Evolutionary conservation across 176 grass and related monocot species (phyloP), one percentile per base, ranked within the genome.

Genomic region (Carex kokanica): DNA sequence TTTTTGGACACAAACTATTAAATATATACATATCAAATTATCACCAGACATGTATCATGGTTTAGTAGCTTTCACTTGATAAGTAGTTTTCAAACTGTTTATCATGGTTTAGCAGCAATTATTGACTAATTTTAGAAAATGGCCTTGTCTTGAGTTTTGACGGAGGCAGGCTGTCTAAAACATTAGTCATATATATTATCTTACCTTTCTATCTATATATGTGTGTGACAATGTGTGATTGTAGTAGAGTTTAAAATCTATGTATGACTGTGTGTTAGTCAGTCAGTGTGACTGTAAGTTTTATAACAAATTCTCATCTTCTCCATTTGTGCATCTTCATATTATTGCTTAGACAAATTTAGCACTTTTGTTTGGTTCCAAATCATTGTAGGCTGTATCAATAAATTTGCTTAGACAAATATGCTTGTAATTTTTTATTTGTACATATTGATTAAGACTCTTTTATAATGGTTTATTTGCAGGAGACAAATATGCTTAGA

Each of bases 141-240:
- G n/a, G 41, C 23, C 61, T 54, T 24, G 80, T 21, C 80, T 82
- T 13, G 61, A 32, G 47, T 64, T 82, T 82, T 67, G 24, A 34
- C 55, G 41, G 80, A 82, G 80, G 61, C 59, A 67, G 61, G 80
- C 57, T 41, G 24, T 82, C 41, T 82, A 82, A 36, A 63, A 54
- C 8, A 34, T 82, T 82, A 67, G 60, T 63, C 32, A 47, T 64
- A 41, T 56, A 51, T 27, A 27, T 27, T 27, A 1, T 68, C 6
- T 68, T 67, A 53, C 45, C 79, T 8, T 66, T 65, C 0, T 78
- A 55, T 52, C 1, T 51, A 4, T 73, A 0, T 38, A 0, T 38
- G 36, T 38, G 36, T 38, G 36, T 38, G 36, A 38, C 36, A 38
- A 38, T 75, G 23, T 53, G 13, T 56, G 51, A 75, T 12, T 47